Evolutionary conservation across 768 basidiomycete species (phyloP), one percentile per base, ranked within the genome.

Genomic region (Cystofilobasidium ferigula): DNA sequence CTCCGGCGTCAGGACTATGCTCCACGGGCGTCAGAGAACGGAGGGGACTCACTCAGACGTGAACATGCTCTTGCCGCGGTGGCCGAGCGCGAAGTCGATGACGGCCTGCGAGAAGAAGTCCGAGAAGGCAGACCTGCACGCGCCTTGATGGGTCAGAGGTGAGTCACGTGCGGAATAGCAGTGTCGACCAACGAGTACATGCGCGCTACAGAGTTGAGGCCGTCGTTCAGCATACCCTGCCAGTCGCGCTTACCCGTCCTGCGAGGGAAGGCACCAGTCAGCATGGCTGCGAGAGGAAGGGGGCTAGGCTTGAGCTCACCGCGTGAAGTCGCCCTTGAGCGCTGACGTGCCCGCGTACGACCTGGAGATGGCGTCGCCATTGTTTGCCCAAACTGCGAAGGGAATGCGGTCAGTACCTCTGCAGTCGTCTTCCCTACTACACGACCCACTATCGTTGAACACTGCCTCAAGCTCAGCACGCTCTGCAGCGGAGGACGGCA

Each of bases 41-140:
- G 5, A 22, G 43, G 20, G 5, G 36, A 56, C 47, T 20, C 98
- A 98, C 76, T 98, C 94, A 10, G 51, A 54, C 28, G 89, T 86
- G 76, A 99, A 98, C 4, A 97, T 90, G 47, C 85, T 81, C 12
- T 85, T 74, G 1, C 86, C 89, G 62, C 93, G 86, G 75, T 91
- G 84, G 32, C 91, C 93, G 59, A 93, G 84, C 80, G 87, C 84
- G 72, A 85, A 93, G 75, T 91, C 88, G 71, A 98, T 92, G 53
- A 94, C 90, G 0, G 93, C 91, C 77, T 99, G 95, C 64, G 83
- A 85, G 76, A 97, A 99, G 87, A 91, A 99, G 76, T 99, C 95
- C 30, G 76, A 73, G 73, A 90, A 90, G 0, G 88, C 87, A 24
- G 89, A 86, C 13, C 87, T 86, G 77, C 86, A 90, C 85, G 71